Evolutionary conservation across 2,329 filamentous ascomycete species (phyloP).

Genomic region (Fusarium sp.): DNA sequence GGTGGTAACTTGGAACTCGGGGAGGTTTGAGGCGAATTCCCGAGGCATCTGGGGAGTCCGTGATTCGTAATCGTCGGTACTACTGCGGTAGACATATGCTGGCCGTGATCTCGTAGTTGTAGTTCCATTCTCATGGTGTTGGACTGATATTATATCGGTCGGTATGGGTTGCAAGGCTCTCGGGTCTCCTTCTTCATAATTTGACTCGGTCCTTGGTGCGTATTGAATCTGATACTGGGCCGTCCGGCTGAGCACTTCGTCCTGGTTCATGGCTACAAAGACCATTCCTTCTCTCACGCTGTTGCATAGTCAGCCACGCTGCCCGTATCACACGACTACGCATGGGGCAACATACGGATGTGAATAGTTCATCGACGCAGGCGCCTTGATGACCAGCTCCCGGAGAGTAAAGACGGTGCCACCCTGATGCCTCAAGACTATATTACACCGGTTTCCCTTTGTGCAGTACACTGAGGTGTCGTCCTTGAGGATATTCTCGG

Average conservation of each 20-base stretch:
- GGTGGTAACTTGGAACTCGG: slow-evolving; percentile 69
- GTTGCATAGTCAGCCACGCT: slow-evolving; percentile 40
- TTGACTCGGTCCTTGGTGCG: slow-evolving; percentile 49
- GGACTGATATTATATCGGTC: slow-evolving; percentile 65
- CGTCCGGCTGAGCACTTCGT: slow-evolving; percentile 81
- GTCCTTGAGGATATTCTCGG: slow-evolving; percentile 87
- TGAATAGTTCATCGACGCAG: slow-evolving; percentile 81
- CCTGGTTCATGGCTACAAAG: slow-evolving; percentile 88
- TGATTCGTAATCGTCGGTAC: slow-evolving; percentile 61
- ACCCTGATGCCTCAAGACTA: slow-evolving; percentile 86
- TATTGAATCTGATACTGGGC: slow-evolving; percentile 83
- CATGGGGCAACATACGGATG: slow-evolving; percentile 77
- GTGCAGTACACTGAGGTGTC: slow-evolving; percentile 92
- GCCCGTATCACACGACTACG: slow-evolving; percentile 21
- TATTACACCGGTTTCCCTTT: slow-evolving; percentile 87
- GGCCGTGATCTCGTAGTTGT: slow-evolving; percentile 62
- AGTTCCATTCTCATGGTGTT: slow-evolving; percentile 67
- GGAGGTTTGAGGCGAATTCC: slow-evolving; percentile 66
- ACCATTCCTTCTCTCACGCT: slow-evolving; percentile 93
- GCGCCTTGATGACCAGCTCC: slow-evolving; percentile 90
- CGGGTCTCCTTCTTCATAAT: slow-evolving; percentile 38
- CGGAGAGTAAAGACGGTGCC: slow-evolving; percentile 86
- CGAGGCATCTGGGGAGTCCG: slow-evolving; percentile 70
- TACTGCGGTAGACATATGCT: slow-evolving; percentile 60
- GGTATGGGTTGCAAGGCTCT: slow-evolving; percentile 38